Percentiles rank a stretch among this genome's conserved stretches.
Evolutionary conservation across 106 monocot genomes (phyloP).

Genomic region (Dendrobium nobile): DNA sequence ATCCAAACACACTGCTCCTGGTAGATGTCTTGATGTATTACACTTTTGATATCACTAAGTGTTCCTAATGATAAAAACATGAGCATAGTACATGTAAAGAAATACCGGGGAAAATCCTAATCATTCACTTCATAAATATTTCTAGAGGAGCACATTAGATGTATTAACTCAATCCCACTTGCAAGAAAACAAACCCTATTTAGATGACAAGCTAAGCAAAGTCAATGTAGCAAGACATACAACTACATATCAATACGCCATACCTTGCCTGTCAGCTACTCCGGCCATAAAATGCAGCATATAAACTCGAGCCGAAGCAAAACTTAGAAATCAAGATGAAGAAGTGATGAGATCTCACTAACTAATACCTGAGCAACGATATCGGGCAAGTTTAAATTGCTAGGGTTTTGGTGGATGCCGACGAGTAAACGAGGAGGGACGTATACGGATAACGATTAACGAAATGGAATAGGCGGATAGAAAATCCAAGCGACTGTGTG

Average conservation of each 20-base stretch:
- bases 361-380: neutral
- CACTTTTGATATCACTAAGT: too few relatives aligned
- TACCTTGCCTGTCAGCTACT: neutral
- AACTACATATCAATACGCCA: neutral
- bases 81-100: too few relatives aligned
- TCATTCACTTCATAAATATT: neutral
- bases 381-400: neutral
- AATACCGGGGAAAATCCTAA: neutral
- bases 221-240: neutral
- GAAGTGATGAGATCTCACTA: neutral
- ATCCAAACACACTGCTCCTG: too few relatives aligned
- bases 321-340: neutral
- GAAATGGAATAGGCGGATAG: neutral
- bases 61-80: too few relatives aligned
- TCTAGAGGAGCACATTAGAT: neutral
- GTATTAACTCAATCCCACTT: neutral
- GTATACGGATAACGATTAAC: conserved; percentile 2
- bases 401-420: neutral
- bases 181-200: neutral
- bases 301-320: neutral
- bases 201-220: neutral
- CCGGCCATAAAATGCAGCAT: neutral
- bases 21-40: too few relatives aligned
- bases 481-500: too few relatives aligned
- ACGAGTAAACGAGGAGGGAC: neutral